phyloP scores from a whole-genome alignment of 768 basidiomycete genomes.

The Boletus tomentosulus region DNA sequence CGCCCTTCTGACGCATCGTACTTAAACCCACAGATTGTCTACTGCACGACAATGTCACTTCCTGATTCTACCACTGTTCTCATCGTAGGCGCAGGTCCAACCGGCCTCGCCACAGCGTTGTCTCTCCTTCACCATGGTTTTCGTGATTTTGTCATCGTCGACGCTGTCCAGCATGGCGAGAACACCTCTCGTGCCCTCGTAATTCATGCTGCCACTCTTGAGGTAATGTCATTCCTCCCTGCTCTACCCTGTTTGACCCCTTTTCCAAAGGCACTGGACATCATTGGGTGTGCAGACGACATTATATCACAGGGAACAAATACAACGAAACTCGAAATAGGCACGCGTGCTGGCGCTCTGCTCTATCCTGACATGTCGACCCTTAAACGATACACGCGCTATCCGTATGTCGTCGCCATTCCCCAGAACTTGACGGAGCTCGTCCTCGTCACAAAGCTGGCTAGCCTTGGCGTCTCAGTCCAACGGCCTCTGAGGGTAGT shows the following conservation, averaged over 20 bases:
- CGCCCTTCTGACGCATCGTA: neutral
- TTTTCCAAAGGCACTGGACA: conserved; percentile 40
- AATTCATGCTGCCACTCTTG: conserved; percentile 53
- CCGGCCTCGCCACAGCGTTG: conserved; percentile 46
- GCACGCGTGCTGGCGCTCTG: conserved; percentile 29
- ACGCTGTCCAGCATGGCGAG: conserved; percentile 32
- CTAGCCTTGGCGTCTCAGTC: conserved; percentile 31
- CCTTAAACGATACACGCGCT: conserved; percentile 41
- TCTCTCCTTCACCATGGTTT: conserved; percentile 42
- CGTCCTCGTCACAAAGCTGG: conserved; percentile 33
- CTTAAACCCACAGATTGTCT: neutral
- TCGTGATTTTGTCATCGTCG: conserved; percentile 42
- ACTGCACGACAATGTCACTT: conserved; percentile 20
- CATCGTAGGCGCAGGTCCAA: conserved; percentile 50
- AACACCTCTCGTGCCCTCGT: conserved; percentile 45
- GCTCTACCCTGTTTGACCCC: conserved; percentile 23
- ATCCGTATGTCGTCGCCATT: conserved; percentile 40
- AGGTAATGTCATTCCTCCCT: conserved; percentile 31
- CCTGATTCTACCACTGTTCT: conserved; percentile 40
- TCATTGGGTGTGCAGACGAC: conserved; percentile 38
- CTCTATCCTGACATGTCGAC: conserved; percentile 29
- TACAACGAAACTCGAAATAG: conserved; percentile 20
- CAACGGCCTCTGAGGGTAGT: conserved; percentile 38
- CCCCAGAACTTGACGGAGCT: conserved; percentile 47
- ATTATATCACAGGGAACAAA: conserved; percentile 40